Base-by-base conservation (phyloP, 352 stramenopile species). In the Globisporangium splendens region DNA sequence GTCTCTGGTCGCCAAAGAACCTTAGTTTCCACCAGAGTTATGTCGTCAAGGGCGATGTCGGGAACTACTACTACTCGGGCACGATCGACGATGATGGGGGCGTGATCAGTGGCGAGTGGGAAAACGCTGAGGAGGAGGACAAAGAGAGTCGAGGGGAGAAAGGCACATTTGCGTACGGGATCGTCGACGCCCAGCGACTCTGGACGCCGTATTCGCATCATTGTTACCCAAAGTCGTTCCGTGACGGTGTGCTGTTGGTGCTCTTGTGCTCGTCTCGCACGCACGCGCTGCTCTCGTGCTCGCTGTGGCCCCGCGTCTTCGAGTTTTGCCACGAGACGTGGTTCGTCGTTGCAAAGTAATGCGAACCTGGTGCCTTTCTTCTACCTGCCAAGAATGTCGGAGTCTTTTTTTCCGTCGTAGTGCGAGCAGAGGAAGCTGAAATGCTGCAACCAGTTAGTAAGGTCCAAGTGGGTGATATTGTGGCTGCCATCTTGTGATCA, bases 11-110 rank as follows among this genome's bases (percentile, higher is more conserved):
- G 8, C 59, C 62, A 2, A 52, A 21, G 1, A 21, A 43, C 3
- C 64, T 91, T 15, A 50, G 62, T 43, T 91, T 88, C 22, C 33
- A 71, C 14, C 70, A 89, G 35, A 63, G 83, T 22, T 91, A 88
- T 50, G 56, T 83, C 17, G 81, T 91, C n/a, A 74, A 83, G 18
- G 59, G 65, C 20, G 70, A 89, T 22, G 71, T 87, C 20, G 81
- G 81, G 8, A 60, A 63, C 20, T 91, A 91, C 62, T 63, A 52
- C 42, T 91, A 88, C 55, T 28, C 48, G 1, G 81, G 67, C 2
- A 49, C 21, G 1, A 58, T 91, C 12, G 75, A 70, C 13, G 33
- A 10, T 6, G 68, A 84, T 33, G 77, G 77, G 1, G 67, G 70
- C 1, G 67, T 87, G 11, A 35, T 91, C 7, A 50, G 62, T 31